Evolutionary conservation across 495 filamentous ascomycete genomes (phyloP).

Genomic region (Extremus antarcticus): DNA sequence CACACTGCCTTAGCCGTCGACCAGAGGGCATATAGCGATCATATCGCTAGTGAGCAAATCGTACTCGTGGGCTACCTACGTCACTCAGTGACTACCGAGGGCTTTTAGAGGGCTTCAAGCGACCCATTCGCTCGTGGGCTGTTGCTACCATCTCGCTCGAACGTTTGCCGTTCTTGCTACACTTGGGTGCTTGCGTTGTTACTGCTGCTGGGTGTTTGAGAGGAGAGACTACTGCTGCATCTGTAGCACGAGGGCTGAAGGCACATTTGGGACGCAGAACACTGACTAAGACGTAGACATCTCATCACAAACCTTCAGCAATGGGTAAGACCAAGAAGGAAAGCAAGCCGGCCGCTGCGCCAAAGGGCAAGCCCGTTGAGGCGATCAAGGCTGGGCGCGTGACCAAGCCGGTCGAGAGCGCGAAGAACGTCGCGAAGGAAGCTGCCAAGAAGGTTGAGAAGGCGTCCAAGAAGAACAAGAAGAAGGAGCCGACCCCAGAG

Average conservation of each 20-base stretch:
- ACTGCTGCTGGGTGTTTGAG: slow-evolving; percentile 22
- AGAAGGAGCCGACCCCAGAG: slow-evolving; percentile 40
- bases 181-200: slow-evolving; percentile 17
- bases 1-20: slow-evolving; percentile 28
- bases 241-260: background rate
- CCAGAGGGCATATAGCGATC: slow-evolving; percentile 7
- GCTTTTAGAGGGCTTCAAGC: slow-evolving; percentile 26
- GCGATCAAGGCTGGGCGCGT: slow-evolving; percentile 39
- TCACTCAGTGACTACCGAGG: slow-evolving; percentile 18
- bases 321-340: slow-evolving; percentile 40
- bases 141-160: slow-evolving; percentile 11
- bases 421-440: slow-evolving; percentile 30
- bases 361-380: slow-evolving; percentile 7
- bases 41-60: slow-evolving; percentile 8
- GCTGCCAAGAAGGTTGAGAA: slow-evolving; percentile 28
- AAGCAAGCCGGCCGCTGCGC: slow-evolving; percentile 34
- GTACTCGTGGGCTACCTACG: slow-evolving; percentile 26
- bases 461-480: slow-evolving; percentile 38
- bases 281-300: slow-evolving; percentile 17
- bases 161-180: slow-evolving; percentile 6
- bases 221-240: slow-evolving; percentile 17
- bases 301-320: slow-evolving; percentile 23
- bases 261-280: slow-evolving; percentile 1
- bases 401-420: slow-evolving; percentile 32
- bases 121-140: slow-evolving; percentile 20